Percentiles rank a stretch among this genome's conserved stretches.
phyloP scores from a whole-genome alignment of 352 stramenopile species.

The Stramenopiles sp. region DNA sequence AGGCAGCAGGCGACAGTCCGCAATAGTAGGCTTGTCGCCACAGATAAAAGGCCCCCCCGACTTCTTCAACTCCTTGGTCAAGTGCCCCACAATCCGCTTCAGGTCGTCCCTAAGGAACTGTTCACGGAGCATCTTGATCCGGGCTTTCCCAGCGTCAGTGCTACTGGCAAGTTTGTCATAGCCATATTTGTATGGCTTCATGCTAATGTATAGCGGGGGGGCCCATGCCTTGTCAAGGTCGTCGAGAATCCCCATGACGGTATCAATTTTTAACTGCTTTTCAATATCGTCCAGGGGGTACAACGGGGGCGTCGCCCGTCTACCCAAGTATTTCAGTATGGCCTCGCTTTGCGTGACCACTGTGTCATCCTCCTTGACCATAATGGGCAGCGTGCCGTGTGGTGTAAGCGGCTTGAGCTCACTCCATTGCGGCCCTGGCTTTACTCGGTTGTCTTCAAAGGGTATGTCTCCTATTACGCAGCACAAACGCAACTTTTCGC shows the following conservation, averaged over 20 bases:
- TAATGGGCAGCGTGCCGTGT: slow-evolving; percentile 30
- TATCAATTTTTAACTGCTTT: slow-evolving; percentile 23
- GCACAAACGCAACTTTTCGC: not conserved
- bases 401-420: slow-evolving; percentile 31
- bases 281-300: slow-evolving; percentile 29
- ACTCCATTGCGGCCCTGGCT: slow-evolving; percentile 26
- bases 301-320: slow-evolving; percentile 19
- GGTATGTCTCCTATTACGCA: slow-evolving; percentile 21
- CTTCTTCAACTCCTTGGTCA: slow-evolving; percentile 24
- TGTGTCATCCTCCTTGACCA: slow-evolving; percentile 29
- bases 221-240: slow-evolving; percentile 27
- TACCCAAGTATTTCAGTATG: slow-evolving; percentile 28
- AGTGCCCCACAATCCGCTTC: slow-evolving; percentile 24
- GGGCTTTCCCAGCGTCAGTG: slow-evolving; percentile 27
- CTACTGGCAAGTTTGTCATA: slow-evolving; percentile 23
- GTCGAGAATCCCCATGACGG: slow-evolving; percentile 25
- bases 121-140: slow-evolving; percentile 27
- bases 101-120: slow-evolving; percentile 27
- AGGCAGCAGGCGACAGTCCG: slow-evolving; percentile 29
- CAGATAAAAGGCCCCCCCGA: slow-evolving; percentile 24
- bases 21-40: slow-evolving; percentile 31
- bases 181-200: slow-evolving; percentile 27
- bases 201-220: slow-evolving; percentile 27
- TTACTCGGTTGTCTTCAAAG: slow-evolving; percentile 31
- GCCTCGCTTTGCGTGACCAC: slow-evolving; percentile 27